These are phyloP conservation scores for Phytopythium litorale DNA, from an alignment of 352 stramenopile species.

Conservation along the genomic window DNA sequence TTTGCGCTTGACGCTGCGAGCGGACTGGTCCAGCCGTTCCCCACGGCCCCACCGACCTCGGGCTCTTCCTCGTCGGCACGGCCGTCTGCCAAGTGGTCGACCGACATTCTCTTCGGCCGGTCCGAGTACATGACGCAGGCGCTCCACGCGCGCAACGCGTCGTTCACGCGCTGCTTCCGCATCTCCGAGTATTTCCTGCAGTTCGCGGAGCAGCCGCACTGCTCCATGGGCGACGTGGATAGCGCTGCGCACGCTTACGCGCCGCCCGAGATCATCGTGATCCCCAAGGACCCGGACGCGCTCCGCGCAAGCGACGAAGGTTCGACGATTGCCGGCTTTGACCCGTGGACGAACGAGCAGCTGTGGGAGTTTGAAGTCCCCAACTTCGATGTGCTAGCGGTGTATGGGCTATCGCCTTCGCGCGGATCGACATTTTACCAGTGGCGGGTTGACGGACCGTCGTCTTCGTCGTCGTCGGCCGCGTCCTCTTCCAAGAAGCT, in stretches of 20 bases:
- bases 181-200: slow-evolving; percentile 85
- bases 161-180: slow-evolving; percentile 62
- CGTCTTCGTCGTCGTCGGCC: slow-evolving; percentile 22
- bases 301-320: slow-evolving; percentile 42
- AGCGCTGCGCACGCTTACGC: slow-evolving; percentile 9
- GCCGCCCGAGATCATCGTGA: slow-evolving; percentile 49
- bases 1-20: slow-evolving; percentile 65
- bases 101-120: slow-evolving; percentile 63
- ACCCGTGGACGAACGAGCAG: slow-evolving; percentile 64
- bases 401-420: slow-evolving; percentile 54
- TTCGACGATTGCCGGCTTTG: slow-evolving; percentile 66
- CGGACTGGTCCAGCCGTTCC: slow-evolving; percentile 53
- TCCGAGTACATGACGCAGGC: slow-evolving; percentile 70
- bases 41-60: not conserved
- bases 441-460: slow-evolving; percentile 70
- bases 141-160: slow-evolving; percentile 57
- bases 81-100: slow-evolving; percentile 10
- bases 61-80: slow-evolving; percentile 13
- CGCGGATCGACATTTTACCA: slow-evolving; percentile 60
- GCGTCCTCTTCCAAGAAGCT: not conserved
- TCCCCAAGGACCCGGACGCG: slow-evolving; percentile 51
- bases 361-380: slow-evolving; percentile 73
- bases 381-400: slow-evolving; percentile 66
- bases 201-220: slow-evolving; percentile 53
- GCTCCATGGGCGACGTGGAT: slow-evolving; percentile 22